phyloP scores from a whole-genome alignment of 2,329 filamentous ascomycete genomes.

The Raffaelea arxii region DNA sequence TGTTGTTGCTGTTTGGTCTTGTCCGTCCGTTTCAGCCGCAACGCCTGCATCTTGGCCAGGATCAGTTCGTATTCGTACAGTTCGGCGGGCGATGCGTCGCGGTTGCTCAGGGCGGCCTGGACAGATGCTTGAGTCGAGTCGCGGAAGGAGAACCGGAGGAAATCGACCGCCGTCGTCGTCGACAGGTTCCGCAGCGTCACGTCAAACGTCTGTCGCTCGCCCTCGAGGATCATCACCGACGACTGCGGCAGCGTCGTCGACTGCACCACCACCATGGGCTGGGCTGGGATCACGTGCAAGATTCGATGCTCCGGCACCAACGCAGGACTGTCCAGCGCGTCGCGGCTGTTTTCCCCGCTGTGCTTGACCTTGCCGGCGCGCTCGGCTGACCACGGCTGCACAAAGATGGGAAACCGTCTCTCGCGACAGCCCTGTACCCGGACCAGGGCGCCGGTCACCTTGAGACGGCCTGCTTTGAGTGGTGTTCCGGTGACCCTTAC shows the following conservation, averaged over 20 bases:
- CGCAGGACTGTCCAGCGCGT: conserved; percentile 17
- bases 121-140: conserved; percentile 76
- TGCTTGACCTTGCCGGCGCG: conserved; percentile 66
- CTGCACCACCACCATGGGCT: conserved; percentile 69
- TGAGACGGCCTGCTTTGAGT: conserved; percentile 55
- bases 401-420: conserved; percentile 76
- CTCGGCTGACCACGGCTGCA: conserved; percentile 62
- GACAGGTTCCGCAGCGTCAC: conserved; percentile 76
- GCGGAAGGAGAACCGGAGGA: conserved; percentile 79
- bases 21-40: conserved; percentile 43
- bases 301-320: conserved; percentile 43
- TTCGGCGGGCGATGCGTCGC: conserved; percentile 68
- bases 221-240: conserved; percentile 86
- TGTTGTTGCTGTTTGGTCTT: conserved; percentile 16
- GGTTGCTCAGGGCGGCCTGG: conserved; percentile 63
- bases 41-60: conserved; percentile 62
- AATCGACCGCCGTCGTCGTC: conserved; percentile 60
- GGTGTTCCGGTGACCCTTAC: conserved; percentile 63
- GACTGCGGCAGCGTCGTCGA: conserved; percentile 72
- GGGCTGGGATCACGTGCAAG: conserved; percentile 67
- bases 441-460: conserved; percentile 67
- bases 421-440: conserved; percentile 75
- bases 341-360: conserved; percentile 46
- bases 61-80: conserved; percentile 80
- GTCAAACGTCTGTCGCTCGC: conserved; percentile 68